Evolutionary conservation across 1,284 basidiomycete genomes (phyloP).

Genomic region (Rhodotorula sp.): DNA sequence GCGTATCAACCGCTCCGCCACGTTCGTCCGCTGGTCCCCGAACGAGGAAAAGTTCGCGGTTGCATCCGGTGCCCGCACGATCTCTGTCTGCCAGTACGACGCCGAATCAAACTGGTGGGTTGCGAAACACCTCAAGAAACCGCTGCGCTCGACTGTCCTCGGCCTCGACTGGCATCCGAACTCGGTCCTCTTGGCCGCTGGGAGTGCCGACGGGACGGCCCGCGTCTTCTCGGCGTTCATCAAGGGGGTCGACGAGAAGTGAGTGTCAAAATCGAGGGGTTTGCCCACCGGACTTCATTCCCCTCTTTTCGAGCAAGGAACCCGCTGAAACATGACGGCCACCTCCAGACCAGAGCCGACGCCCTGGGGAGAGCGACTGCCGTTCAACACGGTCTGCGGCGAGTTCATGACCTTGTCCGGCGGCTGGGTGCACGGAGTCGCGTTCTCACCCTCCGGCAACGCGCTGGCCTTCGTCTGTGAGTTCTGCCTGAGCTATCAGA

Average conservation of each 20-base stretch:
- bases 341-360: slow-evolving; percentile 71
- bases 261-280: neutral
- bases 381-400: slow-evolving; percentile 96
- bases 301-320: neutral
- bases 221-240: slow-evolving; percentile 98
- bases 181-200: slow-evolving; percentile 90
- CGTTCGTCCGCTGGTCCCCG: slow-evolving; percentile 93
- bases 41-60: slow-evolving; percentile 99
- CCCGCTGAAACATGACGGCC: neutral
- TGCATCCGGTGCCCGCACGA: slow-evolving; percentile 90
- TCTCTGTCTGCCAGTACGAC: slow-evolving; percentile 92
- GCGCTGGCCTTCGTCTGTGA: slow-evolving; percentile 84
- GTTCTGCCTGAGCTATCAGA: neutral
- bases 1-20: slow-evolving; percentile 92
- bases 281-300: neutral
- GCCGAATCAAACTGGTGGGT: slow-evolving; percentile 99
- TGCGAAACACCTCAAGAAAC: slow-evolving; percentile 95
- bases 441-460: slow-evolving; percentile 93
- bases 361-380: slow-evolving; percentile 95
- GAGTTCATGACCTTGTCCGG: slow-evolving; percentile 84
- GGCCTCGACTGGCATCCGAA: slow-evolving; percentile 97
- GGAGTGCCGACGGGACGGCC: slow-evolving; percentile 91
- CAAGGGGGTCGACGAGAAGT: slow-evolving; percentile 96
- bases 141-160: slow-evolving; percentile 87
- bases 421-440: slow-evolving; percentile 95